Evolutionary conservation across 306 rosid species (phyloP), one percentile per base, ranked within the genome.

Genomic region (Dalbergia cultrata): DNA sequence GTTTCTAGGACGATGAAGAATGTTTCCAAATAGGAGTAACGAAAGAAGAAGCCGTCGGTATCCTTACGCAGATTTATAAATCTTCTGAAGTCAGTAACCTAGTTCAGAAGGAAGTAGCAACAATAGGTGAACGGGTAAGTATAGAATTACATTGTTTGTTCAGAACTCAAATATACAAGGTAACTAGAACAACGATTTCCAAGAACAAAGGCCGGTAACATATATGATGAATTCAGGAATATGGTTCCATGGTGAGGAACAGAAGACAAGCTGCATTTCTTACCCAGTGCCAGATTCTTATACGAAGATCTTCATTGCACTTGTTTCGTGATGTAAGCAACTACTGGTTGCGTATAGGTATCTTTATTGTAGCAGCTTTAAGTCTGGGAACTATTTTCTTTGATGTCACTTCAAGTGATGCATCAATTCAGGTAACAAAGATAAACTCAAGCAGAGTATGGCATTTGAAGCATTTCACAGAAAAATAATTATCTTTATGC

Each of bases 271-370:
- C 89, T 49, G 72, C 81, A 9, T 90, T 90, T 76, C 21, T 86
- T 5, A 83, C 72, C 59, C 90, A 88, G 9, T 85, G 88, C 47
- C 9, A 26, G 0, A 79, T 90, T 63, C 87, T 90, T 10, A 60
- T 83, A 3, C 75, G 70, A 70, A 88, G 92, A 83, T 90, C 90
- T 13, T 83, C 80, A 18, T 5, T 85, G 66, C 85, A 91, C 43
- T 76, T 89, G 88, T 66, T 60, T 34, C 89, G 95, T 3, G 88
- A 89, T 68, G 68, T 75, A n/a, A 87, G 88, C 60, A 84, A 91
- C 63, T 89, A 91, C 34, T 89, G 91, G 93, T 44, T 91, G 60
- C 91, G 91, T 70, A 53, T 91, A 2, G 80, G 41, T 18, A 67
- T 89, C 50, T 91, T 86, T 52, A 43, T 64, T 19, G 5, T 19